A percentile compares a stretch with the other conserved stretches of the same genome.
Conservation (phyloP, 2,329 filamentous ascomycete species). For the Colletotrichum salicis region DNA sequence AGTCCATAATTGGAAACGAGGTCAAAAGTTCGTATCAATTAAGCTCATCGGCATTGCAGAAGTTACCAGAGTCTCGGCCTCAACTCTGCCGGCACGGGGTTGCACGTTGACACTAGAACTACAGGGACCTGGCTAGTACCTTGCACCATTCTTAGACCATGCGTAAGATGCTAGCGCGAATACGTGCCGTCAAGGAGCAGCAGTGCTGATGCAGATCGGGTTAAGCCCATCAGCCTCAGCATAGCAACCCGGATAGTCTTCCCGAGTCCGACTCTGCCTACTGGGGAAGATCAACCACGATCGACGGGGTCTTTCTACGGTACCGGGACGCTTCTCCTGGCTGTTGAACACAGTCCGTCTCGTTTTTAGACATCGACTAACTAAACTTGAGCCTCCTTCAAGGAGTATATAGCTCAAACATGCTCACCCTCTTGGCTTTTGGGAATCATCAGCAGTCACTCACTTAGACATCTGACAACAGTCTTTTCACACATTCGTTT, state of each 20-base stretch:
- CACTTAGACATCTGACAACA: constrained; percentile 6
- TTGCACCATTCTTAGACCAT: constrained; percentile 25
- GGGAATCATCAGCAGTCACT: constrained; percentile 11
- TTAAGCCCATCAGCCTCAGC: neutral
- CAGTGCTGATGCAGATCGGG: constrained; percentile 7
- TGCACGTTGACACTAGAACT: neutral
- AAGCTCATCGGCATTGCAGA: neutral
- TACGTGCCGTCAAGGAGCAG: neutral
- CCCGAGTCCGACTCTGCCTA: neutral
- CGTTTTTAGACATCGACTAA: neutral
- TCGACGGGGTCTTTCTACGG: neutral
- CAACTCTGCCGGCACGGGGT: constrained; percentile 8
- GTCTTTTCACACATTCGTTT: neutral
- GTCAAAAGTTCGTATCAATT: constrained; percentile 1
- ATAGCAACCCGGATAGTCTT: neutral
- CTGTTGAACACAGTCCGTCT: neutral
- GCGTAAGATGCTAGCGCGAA: constrained; percentile 3
- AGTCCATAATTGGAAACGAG: constrained; percentile 4
- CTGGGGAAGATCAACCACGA: neutral
- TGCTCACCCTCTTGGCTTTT: constrained; percentile 5
- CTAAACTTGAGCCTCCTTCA: neutral
- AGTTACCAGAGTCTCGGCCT: constrained; percentile 6
- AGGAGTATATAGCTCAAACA: constrained; percentile 28
- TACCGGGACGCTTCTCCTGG: neutral
- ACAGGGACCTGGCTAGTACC: constrained; percentile 9